phyloP scores from a whole-genome alignment of 2,329 filamentous ascomycete species.

The Phaeosphaeria sp. region DNA sequence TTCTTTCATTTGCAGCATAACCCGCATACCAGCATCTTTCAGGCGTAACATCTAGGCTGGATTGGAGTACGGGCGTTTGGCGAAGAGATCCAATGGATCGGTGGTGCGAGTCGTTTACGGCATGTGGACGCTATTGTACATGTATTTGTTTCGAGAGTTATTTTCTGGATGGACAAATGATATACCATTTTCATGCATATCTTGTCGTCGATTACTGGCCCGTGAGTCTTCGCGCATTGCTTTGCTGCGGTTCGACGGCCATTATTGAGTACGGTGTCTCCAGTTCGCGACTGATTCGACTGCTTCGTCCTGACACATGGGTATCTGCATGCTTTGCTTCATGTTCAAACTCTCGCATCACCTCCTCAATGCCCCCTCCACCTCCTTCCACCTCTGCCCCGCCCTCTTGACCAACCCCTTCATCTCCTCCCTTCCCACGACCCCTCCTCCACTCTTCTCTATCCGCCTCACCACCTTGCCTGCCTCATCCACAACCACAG shows the following conservation, averaged over 20 bases:
- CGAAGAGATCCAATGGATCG: background rate
- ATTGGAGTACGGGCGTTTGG: conserved; percentile 14
- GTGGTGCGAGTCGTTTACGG: background rate
- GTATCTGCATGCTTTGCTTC: background rate
- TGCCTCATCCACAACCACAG: conserved; percentile 74
- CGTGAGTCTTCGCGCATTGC: too few species aligned
- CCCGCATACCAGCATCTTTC: conserved; percentile 27
- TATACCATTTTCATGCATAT: background rate
- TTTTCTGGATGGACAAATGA: background rate
- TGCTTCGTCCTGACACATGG: too few species aligned
- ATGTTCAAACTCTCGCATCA: conserved; percentile 11
- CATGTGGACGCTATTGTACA: background rate
- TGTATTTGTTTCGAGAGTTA: background rate
- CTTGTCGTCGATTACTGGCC: too few species aligned
- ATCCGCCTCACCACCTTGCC: conserved; percentile 73
- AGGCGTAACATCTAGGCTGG: conserved; percentile 19
- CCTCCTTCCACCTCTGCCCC: conserved; percentile 69
- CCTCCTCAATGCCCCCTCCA: conserved; percentile 42
- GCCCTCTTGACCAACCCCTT: conserved; percentile 66
- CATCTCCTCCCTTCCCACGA: conserved; percentile 70
- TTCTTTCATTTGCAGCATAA: conserved; percentile 7
- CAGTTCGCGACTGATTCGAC: too few species aligned
- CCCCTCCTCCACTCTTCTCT: conserved; percentile 82
- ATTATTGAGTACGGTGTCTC: too few species aligned
- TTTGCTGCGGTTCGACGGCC: too few species aligned